Evolutionary conservation across 176 grass and related monocot genomes (phyloP).

Genomic region (Oryza nivara): DNA sequence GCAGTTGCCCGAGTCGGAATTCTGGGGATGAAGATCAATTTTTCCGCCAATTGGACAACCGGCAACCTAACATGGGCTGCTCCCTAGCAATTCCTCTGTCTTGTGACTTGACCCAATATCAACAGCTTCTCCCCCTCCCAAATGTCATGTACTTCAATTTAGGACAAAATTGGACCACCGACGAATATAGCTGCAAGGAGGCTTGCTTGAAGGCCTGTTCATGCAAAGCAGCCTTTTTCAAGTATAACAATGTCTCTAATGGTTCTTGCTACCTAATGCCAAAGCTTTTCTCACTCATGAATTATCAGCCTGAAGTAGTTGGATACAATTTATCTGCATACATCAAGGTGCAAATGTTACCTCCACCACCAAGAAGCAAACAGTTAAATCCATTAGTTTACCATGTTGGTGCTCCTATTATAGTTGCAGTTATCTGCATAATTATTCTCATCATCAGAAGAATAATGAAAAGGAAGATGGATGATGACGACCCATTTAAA

Average conservation of each 20-base stretch:
- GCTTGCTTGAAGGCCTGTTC: slow-evolving; percentile 76
- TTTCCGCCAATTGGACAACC: slow-evolving; percentile 41
- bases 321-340: slow-evolving; percentile 73
- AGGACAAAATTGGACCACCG: slow-evolving; percentile 45
- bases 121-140: slow-evolving; percentile 48
- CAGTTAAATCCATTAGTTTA: slow-evolving; percentile 32
- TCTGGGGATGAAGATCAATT: neutral
- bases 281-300: slow-evolving; percentile 69
- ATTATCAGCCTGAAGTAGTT: slow-evolving; percentile 43
- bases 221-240: slow-evolving; percentile 70
- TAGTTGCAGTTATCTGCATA: slow-evolving; percentile 43
- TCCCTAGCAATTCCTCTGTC: slow-evolving; percentile 49
- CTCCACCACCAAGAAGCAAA: slow-evolving; percentile 37
- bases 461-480: slow-evolving; percentile 24
- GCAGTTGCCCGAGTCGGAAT: slow-evolving; percentile 50
- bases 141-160: slow-evolving; percentile 68
- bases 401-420: slow-evolving; percentile 35
- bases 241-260: slow-evolving; percentile 45
- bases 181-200: slow-evolving; percentile 72
- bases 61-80: slow-evolving; percentile 47
- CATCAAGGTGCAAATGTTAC: slow-evolving; percentile 74
- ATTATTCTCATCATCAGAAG: slow-evolving; percentile 45
- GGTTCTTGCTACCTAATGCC: slow-evolving; percentile 65
- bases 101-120: slow-evolving; percentile 55
- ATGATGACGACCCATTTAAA: slow-evolving; percentile 71